These are phyloP conservation scores for Lachancea thermotolerans DNA, from an alignment of 805 yeast genomes.

Conservation along the genomic window DNA sequence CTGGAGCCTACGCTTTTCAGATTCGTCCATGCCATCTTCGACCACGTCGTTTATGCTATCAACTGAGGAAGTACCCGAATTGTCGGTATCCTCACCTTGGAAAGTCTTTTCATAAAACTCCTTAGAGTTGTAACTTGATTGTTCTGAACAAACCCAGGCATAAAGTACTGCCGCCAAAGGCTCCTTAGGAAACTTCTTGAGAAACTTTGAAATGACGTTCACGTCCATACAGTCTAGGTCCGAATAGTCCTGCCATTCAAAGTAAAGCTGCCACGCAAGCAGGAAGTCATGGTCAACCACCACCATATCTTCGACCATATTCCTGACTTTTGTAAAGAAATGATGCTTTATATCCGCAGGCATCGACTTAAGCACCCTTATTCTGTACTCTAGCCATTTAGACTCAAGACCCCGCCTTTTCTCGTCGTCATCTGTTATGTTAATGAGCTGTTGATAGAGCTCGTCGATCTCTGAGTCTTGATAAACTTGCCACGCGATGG, in stretches of 20 bases:
- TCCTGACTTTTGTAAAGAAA: constrained; percentile 39
- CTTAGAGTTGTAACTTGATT: constrained; percentile 51
- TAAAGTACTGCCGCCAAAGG: constrained; percentile 58
- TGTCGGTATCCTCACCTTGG: constrained; percentile 8
- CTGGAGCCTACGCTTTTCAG: constrained; percentile 16
- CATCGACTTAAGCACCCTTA: constrained; percentile 45
- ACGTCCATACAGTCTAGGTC: constrained; percentile 45
- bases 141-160: constrained; percentile 59
- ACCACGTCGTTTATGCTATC: constrained; percentile 7
- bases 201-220: constrained; percentile 41
- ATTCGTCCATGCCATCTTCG: constrained; percentile 21
- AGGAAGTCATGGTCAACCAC: constrained; percentile 54
- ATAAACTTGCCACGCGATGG: constrained; percentile 42
- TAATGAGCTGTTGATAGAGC: constrained; percentile 50
- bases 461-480: constrained; percentile 44
- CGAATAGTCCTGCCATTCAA: constrained; percentile 65
- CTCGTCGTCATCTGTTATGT: constrained; percentile 54
- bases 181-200: constrained; percentile 48
- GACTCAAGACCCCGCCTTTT: constrained; percentile 55
- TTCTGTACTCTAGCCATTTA: constrained; percentile 49
- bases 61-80: constrained; percentile 2
- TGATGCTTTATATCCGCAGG: constrained; percentile 40
- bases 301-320: constrained; percentile 65
- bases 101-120: constrained; percentile 18
- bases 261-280: constrained; percentile 63